Conservation (phyloP, 441 rosid species). For the Populus hybrid region DNA sequence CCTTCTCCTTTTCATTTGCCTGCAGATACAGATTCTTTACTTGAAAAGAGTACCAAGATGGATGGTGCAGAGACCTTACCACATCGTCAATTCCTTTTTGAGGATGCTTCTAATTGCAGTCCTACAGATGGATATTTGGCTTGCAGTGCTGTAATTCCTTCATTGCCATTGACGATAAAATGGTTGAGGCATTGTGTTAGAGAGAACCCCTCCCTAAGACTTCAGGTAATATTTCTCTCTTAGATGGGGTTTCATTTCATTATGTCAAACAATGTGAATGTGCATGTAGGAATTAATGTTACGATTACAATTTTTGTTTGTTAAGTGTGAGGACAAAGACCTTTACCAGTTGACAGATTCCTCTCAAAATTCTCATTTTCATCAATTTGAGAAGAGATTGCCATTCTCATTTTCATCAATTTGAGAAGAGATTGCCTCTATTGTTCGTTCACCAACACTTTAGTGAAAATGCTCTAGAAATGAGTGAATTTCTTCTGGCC, state of each 20-base stretch:
- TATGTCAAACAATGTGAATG: not conserved
- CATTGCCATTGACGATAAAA: constrained; percentile 74
- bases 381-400: too few relatives aligned
- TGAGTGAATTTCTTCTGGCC: too few relatives aligned
- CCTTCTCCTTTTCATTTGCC: not conserved
- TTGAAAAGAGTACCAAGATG: constrained; percentile 34
- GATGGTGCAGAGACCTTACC: constrained; percentile 37
- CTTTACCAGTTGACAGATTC: not conserved
- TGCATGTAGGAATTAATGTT: not conserved
- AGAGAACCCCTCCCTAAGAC: constrained; percentile 60
- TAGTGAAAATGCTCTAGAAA: not conserved
- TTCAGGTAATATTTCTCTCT: constrained; percentile 46
- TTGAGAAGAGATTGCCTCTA: too few relatives aligned
- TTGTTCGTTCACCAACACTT: not conserved
- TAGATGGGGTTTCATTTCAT: not conserved
- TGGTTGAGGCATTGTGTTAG: constrained; percentile 77
- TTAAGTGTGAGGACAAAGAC: not conserved
- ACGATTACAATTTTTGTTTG: constrained; percentile 1
- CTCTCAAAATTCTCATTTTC: too few relatives aligned
- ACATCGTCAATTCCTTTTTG: constrained; percentile 46
- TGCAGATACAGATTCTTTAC: constrained; percentile 3
- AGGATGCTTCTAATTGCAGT: constrained; percentile 46
- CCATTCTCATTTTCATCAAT: too few relatives aligned
- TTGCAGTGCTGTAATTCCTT: constrained; percentile 66
- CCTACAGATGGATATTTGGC: constrained; percentile 29